Conservation (phyloP, 352 stramenopile species). For the Nannochloropsis limnetica region DNA sequence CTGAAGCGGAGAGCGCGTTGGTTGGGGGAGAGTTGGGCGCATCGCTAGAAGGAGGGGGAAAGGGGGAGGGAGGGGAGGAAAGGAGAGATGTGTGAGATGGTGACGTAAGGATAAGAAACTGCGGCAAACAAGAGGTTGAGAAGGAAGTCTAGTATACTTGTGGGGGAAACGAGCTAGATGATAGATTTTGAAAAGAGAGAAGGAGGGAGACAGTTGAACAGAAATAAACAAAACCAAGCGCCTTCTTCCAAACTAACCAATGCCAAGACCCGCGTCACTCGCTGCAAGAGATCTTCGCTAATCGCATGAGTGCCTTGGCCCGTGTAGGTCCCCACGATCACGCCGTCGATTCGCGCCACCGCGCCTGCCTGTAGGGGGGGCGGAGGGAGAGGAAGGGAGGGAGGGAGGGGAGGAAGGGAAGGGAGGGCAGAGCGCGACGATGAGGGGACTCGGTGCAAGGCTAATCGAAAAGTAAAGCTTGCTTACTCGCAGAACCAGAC, state of each 20-base stretch:
- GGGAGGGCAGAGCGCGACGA: too few relatives aligned
- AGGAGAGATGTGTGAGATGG: too few relatives aligned
- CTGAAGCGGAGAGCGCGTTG: not conserved
- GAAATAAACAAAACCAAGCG: not conserved
- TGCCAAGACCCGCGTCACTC: constrained; percentile 18
- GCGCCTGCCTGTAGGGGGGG: not conserved
- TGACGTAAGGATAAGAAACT: too few relatives aligned
- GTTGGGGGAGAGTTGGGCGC: constrained; percentile 1
- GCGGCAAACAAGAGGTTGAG: not conserved
- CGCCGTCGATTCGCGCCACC: constrained; percentile 27
- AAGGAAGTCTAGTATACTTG: too few relatives aligned
- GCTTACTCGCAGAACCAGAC: not conserved
- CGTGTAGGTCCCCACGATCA: not conserved
- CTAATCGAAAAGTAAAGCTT: too few relatives aligned
- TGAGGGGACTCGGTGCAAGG: not conserved
- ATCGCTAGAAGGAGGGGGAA: not conserved
- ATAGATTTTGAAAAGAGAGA: too few relatives aligned
- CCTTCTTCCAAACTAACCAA: not conserved
- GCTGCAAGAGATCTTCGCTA: constrained; percentile 21
- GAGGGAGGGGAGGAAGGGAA: not conserved
- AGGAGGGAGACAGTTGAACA: too few relatives aligned
- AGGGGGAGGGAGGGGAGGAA: too few relatives aligned
- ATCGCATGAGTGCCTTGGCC: constrained; percentile 10
- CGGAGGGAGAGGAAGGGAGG: not conserved
- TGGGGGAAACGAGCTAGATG: not conserved